phyloP scores from a whole-genome alignment of 305 asterid genomes.

The Striga hermonthica region DNA sequence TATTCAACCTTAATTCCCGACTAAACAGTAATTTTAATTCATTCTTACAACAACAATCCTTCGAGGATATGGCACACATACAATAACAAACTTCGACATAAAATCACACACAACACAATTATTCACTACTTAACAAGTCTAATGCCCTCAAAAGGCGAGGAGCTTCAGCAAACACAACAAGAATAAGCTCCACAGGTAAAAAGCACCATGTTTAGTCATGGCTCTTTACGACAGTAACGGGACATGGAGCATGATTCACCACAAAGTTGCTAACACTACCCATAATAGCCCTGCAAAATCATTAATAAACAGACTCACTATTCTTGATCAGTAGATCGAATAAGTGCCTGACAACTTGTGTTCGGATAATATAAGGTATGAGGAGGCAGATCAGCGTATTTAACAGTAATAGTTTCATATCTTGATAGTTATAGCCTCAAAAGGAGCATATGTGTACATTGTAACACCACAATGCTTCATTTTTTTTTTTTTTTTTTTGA shows the following conservation, averaged over 20 bases:
- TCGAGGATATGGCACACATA: conserved; percentile 15
- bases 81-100: conserved; percentile 14
- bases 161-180: conserved; percentile 23
- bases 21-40: no score
- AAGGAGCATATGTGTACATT: neutral
- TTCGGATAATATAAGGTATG: neutral
- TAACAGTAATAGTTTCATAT: neutral
- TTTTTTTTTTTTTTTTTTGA: neutral
- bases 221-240: conserved; percentile 70
- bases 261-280: conserved; percentile 82
- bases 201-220: conserved; percentile 32
- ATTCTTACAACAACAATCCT: conserved; percentile 5
- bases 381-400: neutral
- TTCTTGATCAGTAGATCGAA: neutral
- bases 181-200: conserved; percentile 16
- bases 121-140: conserved; percentile 7
- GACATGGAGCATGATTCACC: conserved; percentile 69
- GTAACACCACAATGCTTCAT: neutral
- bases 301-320: conserved; percentile 16
- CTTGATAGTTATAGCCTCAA: neutral
- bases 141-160: conserved; percentile 12
- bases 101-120: conserved; percentile 27
- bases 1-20: no score
- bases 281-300: conserved; percentile 61
- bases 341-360: neutral